Evolutionary conservation across 2,329 filamentous ascomycete genomes (phyloP), one percentile per base, ranked within the genome.

Genomic region (Fusarium zealandicum): DNA sequence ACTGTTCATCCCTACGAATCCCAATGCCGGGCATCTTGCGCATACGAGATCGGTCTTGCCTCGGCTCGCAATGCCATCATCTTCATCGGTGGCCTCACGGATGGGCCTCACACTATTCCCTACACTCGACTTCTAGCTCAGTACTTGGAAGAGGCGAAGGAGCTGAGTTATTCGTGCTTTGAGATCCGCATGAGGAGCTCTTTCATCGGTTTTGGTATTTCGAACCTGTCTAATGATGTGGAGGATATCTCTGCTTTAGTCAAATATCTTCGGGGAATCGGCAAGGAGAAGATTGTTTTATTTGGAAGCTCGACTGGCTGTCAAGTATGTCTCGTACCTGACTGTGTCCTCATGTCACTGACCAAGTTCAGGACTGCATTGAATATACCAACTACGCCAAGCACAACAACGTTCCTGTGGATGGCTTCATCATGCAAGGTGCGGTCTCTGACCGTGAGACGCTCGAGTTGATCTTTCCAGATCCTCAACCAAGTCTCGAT

Each of bases 351-450:
- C 8, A 11, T 9, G 6, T 17, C 43, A 25, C 31, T 63, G 14
- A 63, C 30, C 20, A 36, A 30, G 14, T 13, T 12, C 39, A 85
- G 81, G 83, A 85, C 63, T 83, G 79, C 56, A 80, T 85, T 71
- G 80, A 81, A 59, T 86, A 85, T 50, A 75, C 75, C 16, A 71
- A 78, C 46, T 76, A 76, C 18, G 69, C 70, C 41, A 76, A 76
- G 58, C 65, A 78, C 30, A 66, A 67, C 6, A 72, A 74, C 33
- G 75, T 82, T 11, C 82, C 84, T 0, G 75, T 96, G 2, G 85
- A 95, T 54, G 92, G 89, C 30, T 87, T 86, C 41, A 88, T 96
- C 37, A 75, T 96, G 48, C 92, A 96, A 71, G 91, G 88, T 0
- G 87, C 90, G 0, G 87, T 93, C 4, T 90, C 86, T 2, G 92